phyloP scores from a whole-genome alignment of 345 rosid genomes.

The Microthlaspi erraticum region DNA sequence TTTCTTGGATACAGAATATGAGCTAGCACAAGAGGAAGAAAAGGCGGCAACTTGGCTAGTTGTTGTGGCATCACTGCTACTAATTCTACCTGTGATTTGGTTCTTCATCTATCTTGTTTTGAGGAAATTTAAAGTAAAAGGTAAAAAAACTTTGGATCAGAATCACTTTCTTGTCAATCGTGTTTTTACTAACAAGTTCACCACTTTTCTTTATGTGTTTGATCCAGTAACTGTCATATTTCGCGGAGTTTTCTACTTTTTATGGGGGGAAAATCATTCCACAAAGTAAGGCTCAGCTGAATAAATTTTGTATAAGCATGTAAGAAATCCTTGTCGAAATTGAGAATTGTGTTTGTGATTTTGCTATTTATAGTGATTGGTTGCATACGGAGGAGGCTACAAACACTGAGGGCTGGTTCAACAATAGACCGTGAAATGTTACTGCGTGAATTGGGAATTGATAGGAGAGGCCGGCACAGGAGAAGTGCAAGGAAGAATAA shows the following conservation, averaged over 20 bases:
- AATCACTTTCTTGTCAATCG: neutral
- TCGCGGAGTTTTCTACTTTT: constrained; percentile 24
- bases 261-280: constrained; percentile 28
- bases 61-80: too few species aligned
- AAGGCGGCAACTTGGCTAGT: too few species aligned
- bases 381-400: constrained; percentile 28
- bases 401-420: constrained; percentile 24
- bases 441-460: constrained; percentile 44
- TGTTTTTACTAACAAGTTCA: constrained; percentile 14
- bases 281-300: constrained; percentile 35
- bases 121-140: too few species aligned
- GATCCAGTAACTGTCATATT: constrained; percentile 30
- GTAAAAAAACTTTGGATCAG: too few species aligned
- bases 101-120: too few species aligned
- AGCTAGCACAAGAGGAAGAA: too few species aligned
- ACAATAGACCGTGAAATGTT: constrained; percentile 40
- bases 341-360: constrained; percentile 4
- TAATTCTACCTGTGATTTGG: too few species aligned
- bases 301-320: constrained; percentile 4
- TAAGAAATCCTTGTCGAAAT: neutral
- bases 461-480: constrained; percentile 32
- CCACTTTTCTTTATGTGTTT: constrained; percentile 4
- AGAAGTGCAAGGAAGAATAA: constrained; percentile 32
- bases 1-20: too few species aligned
- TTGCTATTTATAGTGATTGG: constrained; percentile 18